Percentiles rank a stretch among this genome's conserved stretches.
phyloP scores from a whole-genome alignment of 148 eudicot genomes.

The Dianthus caryophyllus region DNA sequence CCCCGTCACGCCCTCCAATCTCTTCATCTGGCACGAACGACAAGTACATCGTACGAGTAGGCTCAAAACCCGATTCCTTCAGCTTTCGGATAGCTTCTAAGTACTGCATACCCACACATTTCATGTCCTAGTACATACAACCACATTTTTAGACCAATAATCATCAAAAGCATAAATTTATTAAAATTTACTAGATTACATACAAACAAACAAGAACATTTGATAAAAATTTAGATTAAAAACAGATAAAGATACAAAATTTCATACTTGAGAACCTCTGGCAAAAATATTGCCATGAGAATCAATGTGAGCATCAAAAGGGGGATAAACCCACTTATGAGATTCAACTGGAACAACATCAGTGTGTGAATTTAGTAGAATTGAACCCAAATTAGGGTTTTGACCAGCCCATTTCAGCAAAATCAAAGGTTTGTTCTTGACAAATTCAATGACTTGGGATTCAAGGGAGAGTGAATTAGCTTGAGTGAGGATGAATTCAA shows the following conservation, averaged over 20 bases:
- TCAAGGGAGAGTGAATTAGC: conserved; percentile 64
- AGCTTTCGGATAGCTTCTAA: conserved; percentile 83
- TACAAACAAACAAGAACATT: too few relatives aligned
- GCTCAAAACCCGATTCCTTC: conserved; percentile 59
- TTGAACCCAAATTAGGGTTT: conserved; percentile 49
- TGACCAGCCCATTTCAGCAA: conserved; percentile 79
- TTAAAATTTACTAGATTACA: too few relatives aligned
- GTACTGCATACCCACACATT: conserved; percentile 92
- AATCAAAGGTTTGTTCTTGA: conserved; percentile 57
- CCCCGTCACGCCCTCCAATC: conserved; percentile 96
- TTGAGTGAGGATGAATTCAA: conserved; percentile 56
- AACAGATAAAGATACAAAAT: background rate
- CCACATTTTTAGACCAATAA: too few relatives aligned
- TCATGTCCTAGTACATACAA: too few relatives aligned
- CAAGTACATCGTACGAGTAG: conserved; percentile 70
- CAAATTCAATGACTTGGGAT: conserved; percentile 59
- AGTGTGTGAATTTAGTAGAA: conserved; percentile 85
- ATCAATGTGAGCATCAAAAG: conserved; percentile 62
- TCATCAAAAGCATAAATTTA: too few relatives aligned
- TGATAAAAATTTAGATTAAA: too few relatives aligned
- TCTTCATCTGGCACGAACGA: conserved; percentile 97
- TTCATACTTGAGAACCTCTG: conserved; percentile 66
- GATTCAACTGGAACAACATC: conserved; percentile 94
- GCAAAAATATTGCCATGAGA: conserved; percentile 58
- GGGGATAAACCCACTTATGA: conserved; percentile 64